Base-by-base conservation (phyloP, 2,329 filamentous ascomycete species). In the Exophiala mesophila region DNA sequence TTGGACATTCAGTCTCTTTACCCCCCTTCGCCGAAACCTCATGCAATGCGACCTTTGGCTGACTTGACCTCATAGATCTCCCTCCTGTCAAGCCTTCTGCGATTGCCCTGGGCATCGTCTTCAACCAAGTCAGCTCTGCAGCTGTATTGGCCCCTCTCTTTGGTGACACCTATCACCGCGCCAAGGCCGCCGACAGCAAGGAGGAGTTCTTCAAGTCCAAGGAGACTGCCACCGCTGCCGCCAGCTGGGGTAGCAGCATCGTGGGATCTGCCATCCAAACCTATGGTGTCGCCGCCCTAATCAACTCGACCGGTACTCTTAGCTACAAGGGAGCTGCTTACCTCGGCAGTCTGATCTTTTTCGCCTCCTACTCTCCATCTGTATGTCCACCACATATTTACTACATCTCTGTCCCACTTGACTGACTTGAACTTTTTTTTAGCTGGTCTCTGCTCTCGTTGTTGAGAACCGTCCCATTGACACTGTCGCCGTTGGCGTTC, bases 321-420 rank as follows among this genome's bases (percentile, higher is more conserved):
- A 88, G 80, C 71, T 97, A 97, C 77, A 97, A 95, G 80, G 92
- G 92, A 57, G 88, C 92, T 52, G 88, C 90, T 43, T 97, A 96
- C 73, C 76, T 97, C 49, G 92, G 92, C 56, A 77, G 77, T 48
- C 73, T 97, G 64, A 85, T 97, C 74, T 97, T 97, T 77, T 77
- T 88, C 54, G 90, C 90, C 57, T 89, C 83, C 57, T 82, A 88
- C 60, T 89, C 88, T 59, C 90, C 90, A 55, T 51, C 48, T 41
- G 48, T 51, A 51, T 23, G 45, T 48, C 82, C 77, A 55, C 43
- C 21, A 4, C 5, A 3, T n/a, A n/a, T n/a, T n/a, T n/a, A n/a
- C n/a, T n/a, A n/a, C 32, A 36, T 13, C 37, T 19, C n/a, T 29
- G 5, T 17, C 18, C 5, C 10, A 12, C 13, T n/a, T 26, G n/a